A percentile compares a stretch with the other conserved stretches of the same genome.
Evolutionary conservation across 1,284 basidiomycete genomes (phyloP).

Genomic region (Pseudozyma sp.): DNA sequence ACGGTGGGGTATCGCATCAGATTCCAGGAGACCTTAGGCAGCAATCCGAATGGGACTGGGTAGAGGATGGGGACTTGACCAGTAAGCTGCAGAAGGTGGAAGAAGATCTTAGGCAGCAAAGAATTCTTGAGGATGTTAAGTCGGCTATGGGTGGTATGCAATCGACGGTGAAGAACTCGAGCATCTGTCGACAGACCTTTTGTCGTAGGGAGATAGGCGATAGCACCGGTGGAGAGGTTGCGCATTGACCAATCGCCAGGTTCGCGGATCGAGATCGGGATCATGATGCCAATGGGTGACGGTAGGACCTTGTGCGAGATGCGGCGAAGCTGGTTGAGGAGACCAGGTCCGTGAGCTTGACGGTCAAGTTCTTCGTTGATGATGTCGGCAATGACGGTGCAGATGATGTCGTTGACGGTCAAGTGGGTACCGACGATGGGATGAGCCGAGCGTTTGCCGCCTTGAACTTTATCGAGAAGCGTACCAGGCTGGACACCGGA

Average conservation of each 20-base stretch:
- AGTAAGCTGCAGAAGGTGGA: slow-evolving; percentile 50
- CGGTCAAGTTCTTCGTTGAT: slow-evolving; percentile 55
- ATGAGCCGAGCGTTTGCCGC: slow-evolving; percentile 29
- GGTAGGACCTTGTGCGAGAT: slow-evolving; percentile 48
- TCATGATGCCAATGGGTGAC: slow-evolving; percentile 55
- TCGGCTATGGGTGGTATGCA: slow-evolving; percentile 53
- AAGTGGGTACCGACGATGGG: slow-evolving; percentile 55
- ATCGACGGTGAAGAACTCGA: slow-evolving; percentile 47
- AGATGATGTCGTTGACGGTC: slow-evolving; percentile 66
- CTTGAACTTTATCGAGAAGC: slow-evolving; percentile 41
- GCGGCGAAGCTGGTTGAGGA: slow-evolving; percentile 25
- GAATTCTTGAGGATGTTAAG: slow-evolving; percentile 62
- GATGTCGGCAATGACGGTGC: slow-evolving; percentile 62
- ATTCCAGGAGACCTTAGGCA: slow-evolving; percentile 27
- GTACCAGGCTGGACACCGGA: slow-evolving; percentile 59
- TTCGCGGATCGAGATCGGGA: slow-evolving; percentile 64
- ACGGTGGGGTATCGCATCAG: slow-evolving; percentile 22
- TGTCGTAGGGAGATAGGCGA: slow-evolving; percentile 60
- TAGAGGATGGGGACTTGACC: slow-evolving; percentile 52
- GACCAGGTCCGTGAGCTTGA: slow-evolving; percentile 23
- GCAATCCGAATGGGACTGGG: slow-evolving; percentile 37
- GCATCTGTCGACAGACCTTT: slow-evolving; percentile 27
- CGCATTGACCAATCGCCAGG: slow-evolving; percentile 61
- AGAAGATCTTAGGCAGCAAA: slow-evolving; percentile 53
- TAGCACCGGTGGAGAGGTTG: slow-evolving; percentile 63